Evolutionary conservation across 495 filamentous ascomycete species (phyloP), one percentile per base, ranked within the genome.

Genomic region (Neurospora discreta): DNA sequence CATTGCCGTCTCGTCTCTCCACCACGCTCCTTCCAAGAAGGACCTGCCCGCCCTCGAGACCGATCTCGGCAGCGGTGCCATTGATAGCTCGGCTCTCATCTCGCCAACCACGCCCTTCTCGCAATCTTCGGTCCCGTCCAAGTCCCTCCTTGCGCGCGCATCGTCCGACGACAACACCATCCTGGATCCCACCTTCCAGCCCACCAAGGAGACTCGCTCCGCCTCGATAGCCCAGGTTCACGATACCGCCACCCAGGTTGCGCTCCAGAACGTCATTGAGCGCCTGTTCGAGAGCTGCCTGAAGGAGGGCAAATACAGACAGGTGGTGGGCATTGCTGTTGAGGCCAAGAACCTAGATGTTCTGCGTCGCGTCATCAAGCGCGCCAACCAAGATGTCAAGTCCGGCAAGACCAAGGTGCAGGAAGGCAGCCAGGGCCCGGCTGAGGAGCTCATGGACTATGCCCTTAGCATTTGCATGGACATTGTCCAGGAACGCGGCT

Each of bases 271-370:
- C 38, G 88, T 97, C 33, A 95, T 98, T 71, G 89, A 97, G 79
- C 87, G 92, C 36, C 83, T 99, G 68, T 98, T 99, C 74, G 92
- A 97, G 81, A 91, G 88, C 78, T 97, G 95, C 81, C 92, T 97
- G 77, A 84, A 87, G 71, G 89, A 93, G 75, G 93, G 91, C 71
- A 89, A 93, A 69, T 99, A 97, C 82, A 89, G 93, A 71, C 96
- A 98, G 80, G 96, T 98, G n/a, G 94, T 99, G 72, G 96, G 96
- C 69, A 98, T 99, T 73, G 95, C 96, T 15, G 91, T 99, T 43
- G 96, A 99, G 78, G 96, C 96, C 39, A 92, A 94, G 79, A 95
- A 93, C 76, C 86, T 98, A 41, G 92, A 96, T 70, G 91, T 98
- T 33, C 89, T 99, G 36, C 91, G 93, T 58, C 87, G 90, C 73